Evolutionary conservation across 495 filamentous ascomycete genomes (phyloP).

Genomic region (Aspergillus heteromorphus): DNA sequence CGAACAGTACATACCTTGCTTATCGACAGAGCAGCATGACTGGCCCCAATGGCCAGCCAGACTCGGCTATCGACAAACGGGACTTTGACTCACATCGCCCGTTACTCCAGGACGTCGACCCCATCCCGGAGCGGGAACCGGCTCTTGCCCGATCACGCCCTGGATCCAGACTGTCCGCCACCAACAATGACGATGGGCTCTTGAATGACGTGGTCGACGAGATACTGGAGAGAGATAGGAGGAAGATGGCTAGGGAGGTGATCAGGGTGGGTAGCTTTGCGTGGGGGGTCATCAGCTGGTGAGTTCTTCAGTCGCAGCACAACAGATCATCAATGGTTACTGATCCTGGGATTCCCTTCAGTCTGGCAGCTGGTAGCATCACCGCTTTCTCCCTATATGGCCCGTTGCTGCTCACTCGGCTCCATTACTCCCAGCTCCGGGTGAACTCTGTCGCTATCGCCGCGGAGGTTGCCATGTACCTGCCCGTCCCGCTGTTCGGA

Average conservation of each 20-base stretch:
- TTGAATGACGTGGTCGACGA: constrained; percentile 57
- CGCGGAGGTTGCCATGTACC: constrained; percentile 80
- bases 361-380: constrained; percentile 77
- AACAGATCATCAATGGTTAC: background rate
- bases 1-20: no score
- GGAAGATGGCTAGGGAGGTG: constrained; percentile 46
- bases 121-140: constrained; percentile 15
- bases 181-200: constrained; percentile 48
- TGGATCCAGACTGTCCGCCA: constrained; percentile 16
- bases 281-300: constrained; percentile 58
- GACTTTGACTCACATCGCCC: constrained; percentile 55
- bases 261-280: constrained; percentile 52
- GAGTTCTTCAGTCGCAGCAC: constrained; percentile 10
- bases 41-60: constrained; percentile 19
- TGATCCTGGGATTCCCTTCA: constrained; percentile 12
- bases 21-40: constrained; percentile 30
- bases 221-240: constrained; percentile 52
- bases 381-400: constrained; percentile 89
- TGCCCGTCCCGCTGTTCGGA: constrained; percentile 82
- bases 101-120: constrained; percentile 33
- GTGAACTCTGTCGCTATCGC: constrained; percentile 85
- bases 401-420: constrained; percentile 72
- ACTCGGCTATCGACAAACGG: constrained; percentile 46
- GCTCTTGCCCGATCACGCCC: constrained; percentile 16
- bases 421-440: constrained; percentile 83